phyloP scores from a whole-genome alignment of 2,329 filamentous ascomycete species.

The Pyrenophora tritici-repentis region DNA sequence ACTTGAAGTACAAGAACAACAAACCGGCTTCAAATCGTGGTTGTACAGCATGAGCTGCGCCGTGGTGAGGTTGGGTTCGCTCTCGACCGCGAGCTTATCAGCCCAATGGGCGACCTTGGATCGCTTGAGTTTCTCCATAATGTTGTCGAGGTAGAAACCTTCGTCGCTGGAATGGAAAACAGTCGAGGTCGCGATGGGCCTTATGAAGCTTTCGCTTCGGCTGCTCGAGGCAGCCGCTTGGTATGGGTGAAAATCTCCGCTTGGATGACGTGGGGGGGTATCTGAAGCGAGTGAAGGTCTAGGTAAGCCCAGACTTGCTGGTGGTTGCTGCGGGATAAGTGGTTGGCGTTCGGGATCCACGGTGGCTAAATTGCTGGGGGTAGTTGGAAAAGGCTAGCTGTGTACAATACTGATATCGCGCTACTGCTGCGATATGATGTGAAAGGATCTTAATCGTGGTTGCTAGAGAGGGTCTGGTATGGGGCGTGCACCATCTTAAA shows the following conservation, averaged over 20 bases:
- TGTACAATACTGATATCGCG: background rate
- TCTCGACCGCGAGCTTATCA: slow-evolving; percentile 70
- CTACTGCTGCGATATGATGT: background rate
- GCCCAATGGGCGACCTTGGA: slow-evolving; percentile 48
- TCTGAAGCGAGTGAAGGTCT: slow-evolving; percentile 21
- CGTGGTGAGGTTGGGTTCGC: slow-evolving; percentile 76
- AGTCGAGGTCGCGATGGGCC: slow-evolving; percentile 20
- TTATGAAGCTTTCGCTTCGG: slow-evolving; percentile 28
- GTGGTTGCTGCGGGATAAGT: slow-evolving; percentile 26
- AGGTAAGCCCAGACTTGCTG: slow-evolving; percentile 16
- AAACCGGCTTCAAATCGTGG: slow-evolving; percentile 70
- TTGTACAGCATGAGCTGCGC: slow-evolving; percentile 88
- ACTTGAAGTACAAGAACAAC: background rate
- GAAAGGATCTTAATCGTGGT: background rate
- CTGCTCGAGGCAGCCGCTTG: slow-evolving; percentile 26
- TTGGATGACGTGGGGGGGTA: slow-evolving; percentile 37
- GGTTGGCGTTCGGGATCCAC: slow-evolving; percentile 33
- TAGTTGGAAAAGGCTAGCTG: background rate
- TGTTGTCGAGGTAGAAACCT: slow-evolving; percentile 13
- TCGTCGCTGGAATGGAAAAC: slow-evolving; percentile 25
- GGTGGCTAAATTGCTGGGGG: slow-evolving; percentile 8
- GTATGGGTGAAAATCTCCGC: slow-evolving; percentile 29
- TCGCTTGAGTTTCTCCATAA: slow-evolving; percentile 51
- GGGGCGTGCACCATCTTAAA: slow-evolving; percentile 19
- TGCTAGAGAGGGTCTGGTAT: slow-evolving; percentile 1